Conservation (phyloP, 1,284 basidiomycete genomes). For the Melanopsichium pennsylvanicum region DNA sequence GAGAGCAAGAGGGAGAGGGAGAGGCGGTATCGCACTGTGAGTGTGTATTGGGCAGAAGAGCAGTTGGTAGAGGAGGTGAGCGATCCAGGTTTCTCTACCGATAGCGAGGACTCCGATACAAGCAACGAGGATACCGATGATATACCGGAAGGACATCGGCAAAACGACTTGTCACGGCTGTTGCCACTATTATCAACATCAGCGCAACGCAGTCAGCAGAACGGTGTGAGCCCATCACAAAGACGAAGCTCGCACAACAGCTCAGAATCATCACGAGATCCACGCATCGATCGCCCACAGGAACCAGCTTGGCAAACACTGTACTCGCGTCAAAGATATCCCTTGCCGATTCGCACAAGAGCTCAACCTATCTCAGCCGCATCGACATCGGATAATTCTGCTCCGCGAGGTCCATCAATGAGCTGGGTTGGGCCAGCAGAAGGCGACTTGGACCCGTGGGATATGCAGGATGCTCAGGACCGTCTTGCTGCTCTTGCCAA, state of each 20-base stretch:
- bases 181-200: background rate
- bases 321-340: slow-evolving; percentile 22
- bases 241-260: background rate
- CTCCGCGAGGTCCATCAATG: background rate
- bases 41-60: slow-evolving; percentile 47
- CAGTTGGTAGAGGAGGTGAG: slow-evolving; percentile 38
- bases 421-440: slow-evolving; percentile 25
- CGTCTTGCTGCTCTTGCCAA: slow-evolving; percentile 22
- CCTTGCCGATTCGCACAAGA: background rate
- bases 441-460: slow-evolving; percentile 46
- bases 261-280: slow-evolving; percentile 1
- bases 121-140: background rate
- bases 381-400: background rate
- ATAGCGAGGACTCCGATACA: slow-evolving; percentile 1
- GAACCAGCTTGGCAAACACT: slow-evolving; percentile 43
- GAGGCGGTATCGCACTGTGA: slow-evolving; percentile 24
- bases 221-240: background rate
- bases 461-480: slow-evolving; percentile 46
- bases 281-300: slow-evolving; percentile 14
- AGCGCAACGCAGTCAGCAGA: background rate
- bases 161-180: background rate
- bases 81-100: slow-evolving; percentile 17
- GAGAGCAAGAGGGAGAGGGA: background rate
- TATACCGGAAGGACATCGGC: background rate
- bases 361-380: background rate